These are phyloP conservation scores for Seiridium cupressi DNA, from an alignment of 2,329 filamentous ascomycete genomes.

Conservation along the genomic window DNA sequence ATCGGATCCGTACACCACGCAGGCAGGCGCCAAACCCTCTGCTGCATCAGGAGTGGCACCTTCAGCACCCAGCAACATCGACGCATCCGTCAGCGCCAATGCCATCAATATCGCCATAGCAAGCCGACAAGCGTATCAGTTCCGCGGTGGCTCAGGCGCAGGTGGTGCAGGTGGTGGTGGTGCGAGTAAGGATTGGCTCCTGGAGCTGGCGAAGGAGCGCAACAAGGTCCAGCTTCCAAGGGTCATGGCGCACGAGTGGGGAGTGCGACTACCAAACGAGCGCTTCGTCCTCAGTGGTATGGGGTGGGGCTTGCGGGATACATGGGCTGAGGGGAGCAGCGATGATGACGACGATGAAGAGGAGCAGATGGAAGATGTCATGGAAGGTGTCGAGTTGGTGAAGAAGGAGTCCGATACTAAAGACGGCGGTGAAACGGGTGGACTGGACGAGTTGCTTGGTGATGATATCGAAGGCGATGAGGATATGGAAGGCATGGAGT, in stretches of 20 bases:
- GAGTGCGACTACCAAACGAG: conserved; percentile 64
- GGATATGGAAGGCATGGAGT: conserved; percentile 48
- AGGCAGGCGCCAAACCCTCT: conserved; percentile 52
- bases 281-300: conserved; percentile 66
- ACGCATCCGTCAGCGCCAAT: conserved; percentile 61
- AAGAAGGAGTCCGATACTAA: conserved; percentile 32
- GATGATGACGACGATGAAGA: conserved; percentile 41
- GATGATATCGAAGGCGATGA: conserved; percentile 50
- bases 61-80: conserved; percentile 41
- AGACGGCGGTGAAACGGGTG: conserved; percentile 48
- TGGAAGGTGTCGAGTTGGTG: conserved; percentile 45
- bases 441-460: conserved; percentile 54
- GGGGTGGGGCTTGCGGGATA: conserved; percentile 62
- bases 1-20: conserved; percentile 64
- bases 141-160: conserved; percentile 50
- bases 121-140: conserved; percentile 67
- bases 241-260: conserved; percentile 65
- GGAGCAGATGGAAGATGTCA: conserved; percentile 44
- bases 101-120: conserved; percentile 73
- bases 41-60: conserved; percentile 48
- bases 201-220: conserved; percentile 69
- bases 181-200: conserved; percentile 71
- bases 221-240: conserved; percentile 66
- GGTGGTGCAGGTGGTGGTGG: conserved; percentile 45
- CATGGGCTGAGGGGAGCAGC: conserved; percentile 47